Evolutionary conservation across 345 rosid genomes (phyloP).

Genomic region (Citrus reticulata): DNA sequence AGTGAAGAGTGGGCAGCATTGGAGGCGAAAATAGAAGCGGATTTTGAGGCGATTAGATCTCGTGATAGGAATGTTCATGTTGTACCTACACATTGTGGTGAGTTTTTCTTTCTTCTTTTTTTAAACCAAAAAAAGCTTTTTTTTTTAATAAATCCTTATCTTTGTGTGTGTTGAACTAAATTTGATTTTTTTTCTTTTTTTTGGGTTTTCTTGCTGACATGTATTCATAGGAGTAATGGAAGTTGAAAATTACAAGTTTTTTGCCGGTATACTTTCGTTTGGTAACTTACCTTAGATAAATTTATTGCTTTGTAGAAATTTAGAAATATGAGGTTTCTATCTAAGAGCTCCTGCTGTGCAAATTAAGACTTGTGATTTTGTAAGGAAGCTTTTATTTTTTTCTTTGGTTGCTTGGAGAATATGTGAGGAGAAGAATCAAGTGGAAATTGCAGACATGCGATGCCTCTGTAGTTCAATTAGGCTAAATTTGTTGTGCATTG

Average conservation of each 20-base stretch:
- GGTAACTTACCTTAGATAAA: background rate
- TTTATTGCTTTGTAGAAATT: background rate
- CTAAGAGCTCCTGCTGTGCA: background rate
- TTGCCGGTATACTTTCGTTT: background rate
- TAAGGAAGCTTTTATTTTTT: background rate
- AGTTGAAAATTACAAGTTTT: background rate
- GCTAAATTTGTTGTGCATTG: background rate
- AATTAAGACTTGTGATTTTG: background rate
- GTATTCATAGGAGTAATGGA: background rate
- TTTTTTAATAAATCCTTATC: background rate
- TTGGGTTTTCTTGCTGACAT: background rate
- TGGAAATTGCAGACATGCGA: background rate
- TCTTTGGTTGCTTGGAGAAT: background rate
- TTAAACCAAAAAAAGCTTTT: background rate
- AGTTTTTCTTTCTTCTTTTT: slow-evolving; percentile 12
- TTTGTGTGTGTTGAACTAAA: background rate
- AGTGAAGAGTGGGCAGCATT: slow-evolving; percentile 71
- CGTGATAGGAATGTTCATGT: slow-evolving; percentile 67
- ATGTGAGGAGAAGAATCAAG: background rate
- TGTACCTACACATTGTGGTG: slow-evolving; percentile 94
- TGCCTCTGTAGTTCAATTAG: background rate
- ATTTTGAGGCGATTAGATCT: slow-evolving; percentile 77
- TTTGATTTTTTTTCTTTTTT: background rate
- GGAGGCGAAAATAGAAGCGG: slow-evolving; percentile 75
- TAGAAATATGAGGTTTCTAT: background rate